A percentile compares a stretch with the other conserved stretches of the same genome.
Evolutionary conservation across 129 eudicot species (phyloP).

Genomic region (Centaurea solstitialis): DNA sequence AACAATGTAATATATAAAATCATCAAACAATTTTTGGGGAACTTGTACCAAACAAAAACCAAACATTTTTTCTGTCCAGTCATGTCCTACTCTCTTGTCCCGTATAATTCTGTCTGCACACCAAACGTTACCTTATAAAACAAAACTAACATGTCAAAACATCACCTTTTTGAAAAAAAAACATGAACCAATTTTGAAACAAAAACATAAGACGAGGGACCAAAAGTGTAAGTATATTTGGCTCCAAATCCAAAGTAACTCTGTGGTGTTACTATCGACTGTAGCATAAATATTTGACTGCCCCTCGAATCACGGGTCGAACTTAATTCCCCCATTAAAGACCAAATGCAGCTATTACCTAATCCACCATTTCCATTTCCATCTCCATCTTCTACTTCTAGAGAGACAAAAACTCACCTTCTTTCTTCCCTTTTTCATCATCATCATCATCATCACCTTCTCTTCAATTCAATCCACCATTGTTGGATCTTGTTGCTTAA

Average conservation of each 20-base stretch:
- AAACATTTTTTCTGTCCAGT: too few species aligned
- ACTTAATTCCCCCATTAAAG: slow-evolving; percentile 22
- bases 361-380: slow-evolving; percentile 26
- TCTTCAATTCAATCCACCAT: slow-evolving; percentile 6
- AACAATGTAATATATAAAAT: too few species aligned
- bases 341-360: slow-evolving; percentile 31
- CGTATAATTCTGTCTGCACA: too few species aligned
- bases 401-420: background rate
- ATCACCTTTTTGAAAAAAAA: background rate
- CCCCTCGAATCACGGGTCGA: slow-evolving; percentile 48
- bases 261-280: slow-evolving; percentile 24
- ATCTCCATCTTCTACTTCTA: too few species aligned
- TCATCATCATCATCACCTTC: slow-evolving; percentile 13
- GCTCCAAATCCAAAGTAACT: background rate
- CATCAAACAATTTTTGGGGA: too few species aligned
- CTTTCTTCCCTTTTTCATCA: slow-evolving; percentile 5
- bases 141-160: background rate
- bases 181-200: background rate
- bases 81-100: too few species aligned
- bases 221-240: background rate
- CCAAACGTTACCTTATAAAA: too few species aligned
- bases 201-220: background rate
- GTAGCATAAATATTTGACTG: slow-evolving; percentile 34
- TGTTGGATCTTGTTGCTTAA: slow-evolving; percentile 11
- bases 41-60: too few species aligned